Conservation (phyloP, 148 eudicot genomes). For the Silene conica region DNA sequence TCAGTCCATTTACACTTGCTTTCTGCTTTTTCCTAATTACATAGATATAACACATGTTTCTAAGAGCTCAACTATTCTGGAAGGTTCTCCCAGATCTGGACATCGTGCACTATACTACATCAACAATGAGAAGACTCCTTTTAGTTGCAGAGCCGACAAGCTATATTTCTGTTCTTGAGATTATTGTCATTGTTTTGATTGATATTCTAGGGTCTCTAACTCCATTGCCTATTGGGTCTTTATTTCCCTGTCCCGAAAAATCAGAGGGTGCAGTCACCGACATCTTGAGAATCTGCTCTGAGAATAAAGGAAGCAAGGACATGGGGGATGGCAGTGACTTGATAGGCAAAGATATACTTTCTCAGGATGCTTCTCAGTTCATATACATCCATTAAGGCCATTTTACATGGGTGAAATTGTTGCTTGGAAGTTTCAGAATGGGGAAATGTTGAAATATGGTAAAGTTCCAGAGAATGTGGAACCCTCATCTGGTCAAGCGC, state of each 20-base stretch:
- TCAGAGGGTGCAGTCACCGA: slow-evolving; percentile 63
- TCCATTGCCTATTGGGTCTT: slow-evolving; percentile 67
- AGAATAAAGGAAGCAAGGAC: slow-evolving; percentile 22
- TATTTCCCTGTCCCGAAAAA: slow-evolving; percentile 75
- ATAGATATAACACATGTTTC: slow-evolving; percentile 60
- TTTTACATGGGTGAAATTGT: slow-evolving; percentile 92
- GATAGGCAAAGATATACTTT: slow-evolving; percentile 66
- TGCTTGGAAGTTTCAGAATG: slow-evolving; percentile 89
- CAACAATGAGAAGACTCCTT: slow-evolving; percentile 43
- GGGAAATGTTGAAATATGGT: slow-evolving; percentile 93
- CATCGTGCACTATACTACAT: slow-evolving; percentile 75
- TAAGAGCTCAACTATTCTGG: slow-evolving; percentile 57
- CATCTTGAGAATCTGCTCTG: slow-evolving; percentile 60
- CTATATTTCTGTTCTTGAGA: slow-evolving; percentile 67
- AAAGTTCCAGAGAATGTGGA: slow-evolving; percentile 82
- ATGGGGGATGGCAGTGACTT: slow-evolving; percentile 41
- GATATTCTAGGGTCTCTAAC: slow-evolving; percentile 61
- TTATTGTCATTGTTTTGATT: slow-evolving; percentile 70
- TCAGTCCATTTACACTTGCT: slow-evolving; percentile 63
- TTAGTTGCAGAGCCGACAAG: slow-evolving; percentile 86
- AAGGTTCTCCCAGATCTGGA: slow-evolving; percentile 51
- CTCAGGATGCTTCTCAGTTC: slow-evolving; percentile 86
- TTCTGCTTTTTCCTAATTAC: slow-evolving; percentile 66
- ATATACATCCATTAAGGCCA: slow-evolving; percentile 94
- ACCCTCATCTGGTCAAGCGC: slow-evolving; percentile 93